Evolutionary conservation across 108 stramenopile species (phyloP).

Genomic region (Skeletonema marinoi): DNA sequence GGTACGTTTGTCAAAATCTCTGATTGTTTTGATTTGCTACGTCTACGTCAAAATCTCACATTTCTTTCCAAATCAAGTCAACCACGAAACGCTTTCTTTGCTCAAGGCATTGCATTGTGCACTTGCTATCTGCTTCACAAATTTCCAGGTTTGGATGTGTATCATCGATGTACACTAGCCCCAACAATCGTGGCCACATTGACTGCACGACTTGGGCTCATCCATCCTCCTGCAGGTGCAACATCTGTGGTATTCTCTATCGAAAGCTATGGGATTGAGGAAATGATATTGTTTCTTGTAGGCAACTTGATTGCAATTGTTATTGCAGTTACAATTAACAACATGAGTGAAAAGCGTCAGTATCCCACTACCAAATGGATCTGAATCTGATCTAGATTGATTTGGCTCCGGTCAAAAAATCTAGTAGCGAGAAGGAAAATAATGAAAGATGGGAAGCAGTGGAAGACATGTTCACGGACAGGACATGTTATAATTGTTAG

Average conservation of each 20-base stretch:
- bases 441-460: no score
- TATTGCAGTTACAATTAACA: constrained; percentile 17
- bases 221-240: constrained; percentile 32
- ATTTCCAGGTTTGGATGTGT: not conserved
- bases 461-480: no score
- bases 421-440: no score
- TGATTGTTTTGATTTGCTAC: no score
- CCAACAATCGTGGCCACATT: constrained; percentile 14
- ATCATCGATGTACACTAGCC: constrained; percentile 4
- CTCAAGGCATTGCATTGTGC: constrained; percentile 13
- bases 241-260: constrained; percentile 11
- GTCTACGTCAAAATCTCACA: no score
- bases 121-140: not conserved
- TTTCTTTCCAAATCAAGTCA: constrained; percentile 1
- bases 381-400: no score
- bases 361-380: constrained; percentile 8
- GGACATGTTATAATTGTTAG: no score
- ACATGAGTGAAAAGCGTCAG: constrained; percentile 25
- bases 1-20: no score
- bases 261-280: not conserved
- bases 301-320: constrained; percentile 10
- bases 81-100: constrained; percentile 23
- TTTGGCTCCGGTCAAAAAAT: no score
- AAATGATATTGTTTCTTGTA: constrained; percentile 5
- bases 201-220: constrained; percentile 15